Evolutionary conservation across 306 rosid genomes (phyloP).

Genomic region (Prunus armeniaca): DNA sequence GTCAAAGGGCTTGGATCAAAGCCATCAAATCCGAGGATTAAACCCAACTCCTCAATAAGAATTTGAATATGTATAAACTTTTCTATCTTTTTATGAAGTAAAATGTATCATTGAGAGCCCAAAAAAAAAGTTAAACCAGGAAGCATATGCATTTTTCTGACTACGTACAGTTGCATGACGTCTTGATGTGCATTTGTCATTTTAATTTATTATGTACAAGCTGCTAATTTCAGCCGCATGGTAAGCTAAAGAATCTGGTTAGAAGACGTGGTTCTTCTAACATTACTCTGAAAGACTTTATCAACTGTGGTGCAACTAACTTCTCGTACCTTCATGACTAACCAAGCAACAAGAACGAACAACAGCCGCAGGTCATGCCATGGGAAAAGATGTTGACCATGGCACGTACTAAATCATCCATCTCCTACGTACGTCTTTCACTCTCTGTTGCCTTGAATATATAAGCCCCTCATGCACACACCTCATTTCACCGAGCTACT

Average conservation of each 20-base stretch:
- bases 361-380: background rate
- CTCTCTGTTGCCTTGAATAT: background rate
- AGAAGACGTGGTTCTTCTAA: background rate
- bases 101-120: too few species aligned
- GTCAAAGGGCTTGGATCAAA: too few species aligned
- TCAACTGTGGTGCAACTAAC: constrained; percentile 16
- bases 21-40: too few species aligned
- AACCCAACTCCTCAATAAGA: too few species aligned
- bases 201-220: background rate
- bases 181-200: background rate
- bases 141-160: background rate
- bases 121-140: background rate
- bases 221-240: background rate
- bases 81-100: too few species aligned
- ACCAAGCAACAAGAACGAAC: constrained; percentile 7
- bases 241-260: background rate
- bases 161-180: background rate
- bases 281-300: background rate
- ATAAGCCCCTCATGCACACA: background rate
- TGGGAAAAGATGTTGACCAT: constrained; percentile 5
- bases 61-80: too few species aligned
- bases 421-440: background rate
- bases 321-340: constrained; percentile 5
- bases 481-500: background rate
- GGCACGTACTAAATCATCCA: background rate